Base-by-base conservation (phyloP, 176 grass and related monocot species). In the Hsuehochloa calcarea region DNA sequence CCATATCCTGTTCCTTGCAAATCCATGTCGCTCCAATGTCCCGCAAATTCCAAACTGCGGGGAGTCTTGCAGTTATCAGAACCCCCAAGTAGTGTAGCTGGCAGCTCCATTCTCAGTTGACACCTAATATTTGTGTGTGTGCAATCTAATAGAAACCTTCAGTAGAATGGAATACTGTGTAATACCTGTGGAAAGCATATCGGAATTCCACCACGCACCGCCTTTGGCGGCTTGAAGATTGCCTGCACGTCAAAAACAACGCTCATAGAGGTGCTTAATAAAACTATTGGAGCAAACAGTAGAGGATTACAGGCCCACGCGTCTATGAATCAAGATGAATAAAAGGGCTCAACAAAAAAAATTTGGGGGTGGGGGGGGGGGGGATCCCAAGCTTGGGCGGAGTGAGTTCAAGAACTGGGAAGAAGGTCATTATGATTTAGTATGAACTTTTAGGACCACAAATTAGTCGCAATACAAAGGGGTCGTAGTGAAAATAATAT, bases 1-100 rank as follows among this genome's bases (percentile, higher is more conserved):
- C 95, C 96, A 95, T 62, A 87, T 90, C 83, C 85, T 95, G 73
- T 95, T 98, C 84, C 93, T 95, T 50, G 93, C 96, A 92, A 95
- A 98, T 84, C 96, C 96, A 89, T 98, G 93, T 83, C 84, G 91
- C 64, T 98, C 93, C 69, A 95, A 63, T 35, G 87, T 83, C 29
- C 91, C 96, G 66, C 87, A 89, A 43, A 90, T 93, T 3, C 93
- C 93, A 78, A 97, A 97, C 92, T 94, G 76, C 65, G 81, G 5
- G 38, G 66, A 45, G 19, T 66, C 80, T 73, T 50, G 11, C 34
- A 64, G 40, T 75, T 80, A 43, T 46, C 74, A 79, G 45, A 72
- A 52, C 81, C 23, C 1, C 31, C 49, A 51, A 3, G 16, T 11
- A n/a, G 9, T 60, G 56, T 59, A 22, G 59, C 31, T 40, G n/a